These are phyloP conservation scores for Ricinus communis DNA, from an alignment of 345 rosid species.

Conservation along the genomic window DNA sequence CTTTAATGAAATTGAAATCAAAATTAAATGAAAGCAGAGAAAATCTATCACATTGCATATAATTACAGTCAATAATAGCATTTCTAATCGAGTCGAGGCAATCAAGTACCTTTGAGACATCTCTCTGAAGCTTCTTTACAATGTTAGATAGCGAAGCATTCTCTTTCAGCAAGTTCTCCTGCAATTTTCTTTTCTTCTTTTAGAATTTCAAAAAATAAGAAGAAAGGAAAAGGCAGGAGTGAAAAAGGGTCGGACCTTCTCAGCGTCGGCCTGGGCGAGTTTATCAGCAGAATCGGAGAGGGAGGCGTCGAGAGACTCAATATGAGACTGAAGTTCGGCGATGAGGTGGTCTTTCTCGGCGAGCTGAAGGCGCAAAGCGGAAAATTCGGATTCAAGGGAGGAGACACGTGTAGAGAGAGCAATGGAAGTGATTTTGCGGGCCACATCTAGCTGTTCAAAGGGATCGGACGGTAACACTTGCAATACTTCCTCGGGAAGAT, in stretches of 20 bases:
- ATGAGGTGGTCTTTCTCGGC: constrained; percentile 63
- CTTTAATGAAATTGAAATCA: no score
- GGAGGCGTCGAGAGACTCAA: constrained; percentile 67
- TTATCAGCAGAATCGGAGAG: constrained; percentile 58
- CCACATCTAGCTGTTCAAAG: constrained; percentile 89
- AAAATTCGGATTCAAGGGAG: constrained; percentile 73
- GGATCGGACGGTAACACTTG: constrained; percentile 85
- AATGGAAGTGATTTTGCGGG: constrained; percentile 93
- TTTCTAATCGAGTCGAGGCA: no score
- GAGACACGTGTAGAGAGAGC: constrained; percentile 90
- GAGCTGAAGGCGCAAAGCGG: constrained; percentile 50
- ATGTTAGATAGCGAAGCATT: constrained; percentile 58
- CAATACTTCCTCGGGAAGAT: constrained; percentile 75
- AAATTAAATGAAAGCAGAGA: no score
- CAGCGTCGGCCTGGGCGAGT: constrained; percentile 54
- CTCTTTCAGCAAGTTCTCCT: constrained; percentile 71
- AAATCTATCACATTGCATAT: no score
- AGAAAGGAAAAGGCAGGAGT: background rate
- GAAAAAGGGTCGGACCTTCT: constrained; percentile 47
- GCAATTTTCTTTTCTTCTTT: no score
- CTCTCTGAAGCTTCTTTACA: constrained; percentile 87
- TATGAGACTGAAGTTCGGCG: constrained; percentile 60
- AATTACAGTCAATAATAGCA: no score
- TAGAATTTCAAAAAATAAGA: background rate
- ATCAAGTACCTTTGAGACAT: constrained; percentile 77